These are phyloP conservation scores for Candida lessepsii DNA, from an alignment of 805 yeast species.

Conservation along the genomic window DNA sequence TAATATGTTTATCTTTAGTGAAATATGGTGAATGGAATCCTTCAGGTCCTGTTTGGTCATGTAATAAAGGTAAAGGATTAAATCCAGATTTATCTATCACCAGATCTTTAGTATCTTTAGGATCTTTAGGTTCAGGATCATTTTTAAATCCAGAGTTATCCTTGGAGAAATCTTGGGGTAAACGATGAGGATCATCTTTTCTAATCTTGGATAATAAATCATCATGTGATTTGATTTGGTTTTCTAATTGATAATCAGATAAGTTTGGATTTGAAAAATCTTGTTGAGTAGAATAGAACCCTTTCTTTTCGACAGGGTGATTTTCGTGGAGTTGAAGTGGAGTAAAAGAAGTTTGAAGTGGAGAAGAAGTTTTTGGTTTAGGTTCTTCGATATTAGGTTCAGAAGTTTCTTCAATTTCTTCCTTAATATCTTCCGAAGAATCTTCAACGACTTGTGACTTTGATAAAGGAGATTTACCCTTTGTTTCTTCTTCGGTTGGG, in stretches of 20 bases:
- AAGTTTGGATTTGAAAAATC: constrained; percentile 42
- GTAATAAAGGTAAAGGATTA: constrained; percentile 13
- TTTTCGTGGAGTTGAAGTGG: background rate
- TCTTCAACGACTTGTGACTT: no score
- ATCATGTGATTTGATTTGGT: constrained; percentile 37
- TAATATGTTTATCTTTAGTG: constrained; percentile 25
- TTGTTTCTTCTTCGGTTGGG: constrained; percentile 11
- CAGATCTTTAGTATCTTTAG: background rate
- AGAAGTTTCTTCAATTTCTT: constrained; percentile 12
- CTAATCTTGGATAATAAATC: constrained; percentile 35
- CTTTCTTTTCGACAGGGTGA: background rate
- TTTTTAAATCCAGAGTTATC: constrained; percentile 5
- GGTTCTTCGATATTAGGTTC: background rate
- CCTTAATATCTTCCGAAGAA: constrained; percentile 21
- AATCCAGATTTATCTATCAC: no score
- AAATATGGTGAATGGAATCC: constrained; percentile 36
- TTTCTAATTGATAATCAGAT: constrained; percentile 43
- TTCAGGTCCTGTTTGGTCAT: constrained; percentile 16
- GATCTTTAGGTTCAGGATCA: background rate
- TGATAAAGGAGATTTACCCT: background rate
- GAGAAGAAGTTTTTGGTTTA: background rate
- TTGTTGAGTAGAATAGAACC: constrained; percentile 12
- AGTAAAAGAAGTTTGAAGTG: background rate
- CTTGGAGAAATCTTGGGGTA: constrained; percentile 18
- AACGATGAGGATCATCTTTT: constrained; percentile 34